Base-by-base conservation (phyloP, 1,139 yeast genomes). In the Zhuliangozyma blackwelliae region DNA sequence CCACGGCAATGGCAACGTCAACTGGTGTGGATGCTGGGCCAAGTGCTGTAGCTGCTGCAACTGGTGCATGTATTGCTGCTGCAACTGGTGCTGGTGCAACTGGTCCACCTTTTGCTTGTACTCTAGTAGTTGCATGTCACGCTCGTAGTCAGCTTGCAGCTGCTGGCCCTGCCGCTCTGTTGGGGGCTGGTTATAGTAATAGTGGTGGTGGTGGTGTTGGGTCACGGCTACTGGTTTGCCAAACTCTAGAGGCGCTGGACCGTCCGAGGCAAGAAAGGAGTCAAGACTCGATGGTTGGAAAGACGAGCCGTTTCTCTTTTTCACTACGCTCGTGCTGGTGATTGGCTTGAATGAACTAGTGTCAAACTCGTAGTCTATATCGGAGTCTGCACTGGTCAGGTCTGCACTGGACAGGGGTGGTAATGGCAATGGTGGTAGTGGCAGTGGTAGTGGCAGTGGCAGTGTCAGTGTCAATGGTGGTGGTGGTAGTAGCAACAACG, bases 1-100 rank as follows among this genome's bases (percentile, higher is more conserved):
- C 79, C 79, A 75, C 0, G 80, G 80, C 5, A 65, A 59, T 1
- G 82, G 81, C n/a, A 71, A 36, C 19, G 29, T 22, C 23, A 22
- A 22, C 23, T 22, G 23, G 23, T 9, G 9, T 7, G 23, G 23
- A 6, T 22, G 23, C 9, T 22, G 23, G 9, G 23, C 23, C 23
- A 25, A 13, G 10, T 33, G 30, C 7, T 25, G 29, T 9, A 30
- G 23, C 11, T 29, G 11, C 19, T 30, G 23, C 11, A 26, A 13
- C 26, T 28, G 28, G 11, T 32, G 28, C 25, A 28, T 28, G 32
- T 31, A 9, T 7, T 9, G 37, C 29, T 22, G 29, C 12, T 32
- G 27, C 30, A 22, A 19, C 27, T 28, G 12, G 31, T 26, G 38
- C 25, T 39, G 34, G 11, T 25, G 34, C 19, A 22, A 7, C 23